Evolutionary conservation across 2,329 filamentous ascomycete genomes (phyloP).

Genomic region (Sporothrix mexicana): DNA sequence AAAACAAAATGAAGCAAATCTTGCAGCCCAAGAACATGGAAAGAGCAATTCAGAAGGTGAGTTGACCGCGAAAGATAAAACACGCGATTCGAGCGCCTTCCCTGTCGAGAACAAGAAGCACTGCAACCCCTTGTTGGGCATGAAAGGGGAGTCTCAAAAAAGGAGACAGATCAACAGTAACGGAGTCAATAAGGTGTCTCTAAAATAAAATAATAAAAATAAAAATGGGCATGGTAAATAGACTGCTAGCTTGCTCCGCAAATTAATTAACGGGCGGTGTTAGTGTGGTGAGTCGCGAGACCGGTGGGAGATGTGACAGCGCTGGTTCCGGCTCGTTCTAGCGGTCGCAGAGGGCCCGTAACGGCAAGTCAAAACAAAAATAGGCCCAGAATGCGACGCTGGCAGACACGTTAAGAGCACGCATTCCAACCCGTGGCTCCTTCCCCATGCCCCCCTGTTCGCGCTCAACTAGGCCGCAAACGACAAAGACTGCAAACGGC

Average conservation of each 20-base stretch:
- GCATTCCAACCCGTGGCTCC: constrained; percentile 3
- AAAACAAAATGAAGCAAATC: constrained; percentile 16
- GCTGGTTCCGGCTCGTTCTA: constrained; percentile 1
- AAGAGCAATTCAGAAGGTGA: constrained; percentile 23
- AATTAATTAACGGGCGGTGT: constrained; percentile 22
- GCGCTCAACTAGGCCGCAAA: constrained; percentile 8
- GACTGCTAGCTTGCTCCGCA: constrained; percentile 19
- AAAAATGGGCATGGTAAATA: constrained; percentile 21
- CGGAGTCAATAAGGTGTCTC: constrained; percentile 7
- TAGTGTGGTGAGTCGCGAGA: constrained; percentile 22
- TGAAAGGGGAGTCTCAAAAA: constrained; percentile 19
- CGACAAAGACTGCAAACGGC: neutral
- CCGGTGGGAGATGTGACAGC: neutral
- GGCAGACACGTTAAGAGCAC: neutral
- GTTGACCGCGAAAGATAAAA: constrained; percentile 31
- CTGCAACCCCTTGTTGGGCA: constrained; percentile 6
- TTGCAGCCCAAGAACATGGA: neutral
- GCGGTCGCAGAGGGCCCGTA: constrained; percentile 5
- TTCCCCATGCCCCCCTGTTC: neutral
- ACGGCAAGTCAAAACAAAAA: neutral
- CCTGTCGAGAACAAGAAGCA: constrained; percentile 14
- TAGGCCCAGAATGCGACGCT: constrained; percentile 4
- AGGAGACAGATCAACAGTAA: constrained; percentile 33
- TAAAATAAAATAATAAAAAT: constrained; percentile 7
- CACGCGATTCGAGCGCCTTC: constrained; percentile 32